phyloP scores from a whole-genome alignment of 2,329 filamentous ascomycete species.

The Scedosporium aurantiacum region DNA sequence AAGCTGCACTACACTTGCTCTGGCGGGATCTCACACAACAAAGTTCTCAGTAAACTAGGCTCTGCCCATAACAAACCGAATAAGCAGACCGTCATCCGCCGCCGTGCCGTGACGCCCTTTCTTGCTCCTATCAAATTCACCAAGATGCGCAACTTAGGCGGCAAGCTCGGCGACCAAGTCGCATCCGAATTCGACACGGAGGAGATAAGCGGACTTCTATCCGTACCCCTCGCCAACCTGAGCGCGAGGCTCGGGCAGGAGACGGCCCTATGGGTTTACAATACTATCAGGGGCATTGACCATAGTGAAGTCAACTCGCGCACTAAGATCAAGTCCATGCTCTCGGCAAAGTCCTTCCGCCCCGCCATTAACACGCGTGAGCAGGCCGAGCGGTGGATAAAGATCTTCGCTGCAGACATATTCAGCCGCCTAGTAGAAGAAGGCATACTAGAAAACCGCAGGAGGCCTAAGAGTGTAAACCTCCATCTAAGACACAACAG shows the following conservation, averaged over 20 bases:
- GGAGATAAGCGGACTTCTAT: constrained; percentile 61
- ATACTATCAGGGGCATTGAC: constrained; percentile 77
- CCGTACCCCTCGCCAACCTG: constrained; percentile 62
- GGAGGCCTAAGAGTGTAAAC: constrained; percentile 75
- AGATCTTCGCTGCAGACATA: constrained; percentile 87
- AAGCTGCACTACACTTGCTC: constrained; percentile 82
- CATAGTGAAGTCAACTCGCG: constrained; percentile 78
- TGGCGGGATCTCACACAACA: constrained; percentile 79
- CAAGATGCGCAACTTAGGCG: constrained; percentile 89
- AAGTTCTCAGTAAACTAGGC: constrained; percentile 89
- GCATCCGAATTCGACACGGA: constrained; percentile 74
- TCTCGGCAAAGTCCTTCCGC: constrained; percentile 90
- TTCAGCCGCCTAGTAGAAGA: constrained; percentile 84
- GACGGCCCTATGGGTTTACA: constrained; percentile 75
- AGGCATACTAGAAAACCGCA: constrained; percentile 75
- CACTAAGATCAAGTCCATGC: constrained; percentile 93
- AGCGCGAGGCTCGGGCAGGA: constrained; percentile 73
- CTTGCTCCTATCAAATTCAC: constrained; percentile 81
- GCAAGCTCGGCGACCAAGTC: constrained; percentile 84
- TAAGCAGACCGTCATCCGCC: constrained; percentile 85
- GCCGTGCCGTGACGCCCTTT: constrained; percentile 70
- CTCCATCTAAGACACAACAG: constrained; percentile 67
- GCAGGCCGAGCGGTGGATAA: constrained; percentile 73
- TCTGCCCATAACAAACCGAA: constrained; percentile 90
- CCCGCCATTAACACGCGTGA: constrained; percentile 70